Evolutionary conservation across 331 rosid genomes (phyloP).

Genomic region (Rosa hybrid): DNA sequence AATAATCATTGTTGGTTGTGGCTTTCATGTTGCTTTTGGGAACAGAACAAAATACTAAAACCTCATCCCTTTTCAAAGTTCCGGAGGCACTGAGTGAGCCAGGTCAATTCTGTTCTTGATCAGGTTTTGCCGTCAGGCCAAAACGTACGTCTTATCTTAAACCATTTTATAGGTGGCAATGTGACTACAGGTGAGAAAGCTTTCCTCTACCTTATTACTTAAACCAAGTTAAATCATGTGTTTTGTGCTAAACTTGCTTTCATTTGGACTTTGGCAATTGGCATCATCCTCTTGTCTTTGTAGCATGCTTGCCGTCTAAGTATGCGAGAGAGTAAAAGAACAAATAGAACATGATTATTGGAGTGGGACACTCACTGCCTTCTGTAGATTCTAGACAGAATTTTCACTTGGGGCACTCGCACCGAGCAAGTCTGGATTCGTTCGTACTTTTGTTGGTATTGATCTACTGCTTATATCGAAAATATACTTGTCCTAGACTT

Average conservation of each 20-base stretch:
- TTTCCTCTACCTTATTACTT: slow-evolving; percentile 1
- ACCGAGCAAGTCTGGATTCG: not conserved
- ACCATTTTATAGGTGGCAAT: slow-evolving; percentile 16
- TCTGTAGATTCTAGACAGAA: slow-evolving; percentile 1
- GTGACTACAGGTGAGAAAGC: not conserved
- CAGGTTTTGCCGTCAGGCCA: not conserved
- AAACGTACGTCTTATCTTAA: slow-evolving; percentile 6
- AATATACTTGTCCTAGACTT: not conserved
- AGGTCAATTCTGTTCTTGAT: not conserved
- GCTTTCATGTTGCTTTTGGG: not conserved
- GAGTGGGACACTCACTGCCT: not conserved
- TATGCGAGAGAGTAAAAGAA: not conserved
- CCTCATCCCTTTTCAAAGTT: not conserved
- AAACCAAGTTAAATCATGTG: slow-evolving; percentile 3
- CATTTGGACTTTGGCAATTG: slow-evolving; percentile 4
- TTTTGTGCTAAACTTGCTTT: not conserved
- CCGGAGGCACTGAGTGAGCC: not conserved
- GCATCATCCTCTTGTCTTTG: not conserved
- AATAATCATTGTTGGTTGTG: not conserved
- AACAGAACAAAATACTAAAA: not conserved
- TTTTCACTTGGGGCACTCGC: not conserved
- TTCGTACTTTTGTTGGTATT: not conserved
- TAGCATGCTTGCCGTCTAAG: slow-evolving; percentile 18
- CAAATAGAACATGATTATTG: not conserved
- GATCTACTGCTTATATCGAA: not conserved